A percentile compares a stretch with the other conserved stretches of the same genome.
Conservation (phyloP, 257 asterid species). For the Solanum chmielewskii region DNA sequence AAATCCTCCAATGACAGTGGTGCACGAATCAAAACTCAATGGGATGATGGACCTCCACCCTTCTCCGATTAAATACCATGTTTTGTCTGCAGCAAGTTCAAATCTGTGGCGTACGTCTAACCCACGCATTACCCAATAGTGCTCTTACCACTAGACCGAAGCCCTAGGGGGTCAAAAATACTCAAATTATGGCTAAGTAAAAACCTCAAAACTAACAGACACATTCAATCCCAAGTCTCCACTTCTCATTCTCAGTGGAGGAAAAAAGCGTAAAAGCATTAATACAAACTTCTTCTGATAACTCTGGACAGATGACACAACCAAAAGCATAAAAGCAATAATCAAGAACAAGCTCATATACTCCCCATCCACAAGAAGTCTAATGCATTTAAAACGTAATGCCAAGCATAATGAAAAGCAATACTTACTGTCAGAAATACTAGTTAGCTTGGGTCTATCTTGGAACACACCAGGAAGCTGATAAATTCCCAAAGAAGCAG, state of each 20-base stretch:
- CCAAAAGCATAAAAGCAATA: background rate
- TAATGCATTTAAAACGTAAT: background rate
- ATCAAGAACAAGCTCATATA: background rate
- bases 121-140: background rate
- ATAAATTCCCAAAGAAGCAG: conserved; percentile 89
- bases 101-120: background rate
- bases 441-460: conserved; percentile 66
- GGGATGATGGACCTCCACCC: background rate
- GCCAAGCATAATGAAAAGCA: background rate
- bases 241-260: background rate
- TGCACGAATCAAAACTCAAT: background rate
- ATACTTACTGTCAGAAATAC: conserved; percentile 76
- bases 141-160: background rate
- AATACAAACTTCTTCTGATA: background rate
- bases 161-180: background rate
- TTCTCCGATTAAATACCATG: background rate
- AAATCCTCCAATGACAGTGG: background rate
- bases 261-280: background rate
- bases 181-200: background rate
- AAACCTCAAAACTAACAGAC: background rate
- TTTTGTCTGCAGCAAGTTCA: background rate
- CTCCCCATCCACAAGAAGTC: background rate
- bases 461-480: conserved; percentile 75
- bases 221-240: background rate
- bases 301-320: background rate